Base-by-base conservation (phyloP, 2,329 filamentous ascomycete genomes). In the Fusarium sp. region DNA sequence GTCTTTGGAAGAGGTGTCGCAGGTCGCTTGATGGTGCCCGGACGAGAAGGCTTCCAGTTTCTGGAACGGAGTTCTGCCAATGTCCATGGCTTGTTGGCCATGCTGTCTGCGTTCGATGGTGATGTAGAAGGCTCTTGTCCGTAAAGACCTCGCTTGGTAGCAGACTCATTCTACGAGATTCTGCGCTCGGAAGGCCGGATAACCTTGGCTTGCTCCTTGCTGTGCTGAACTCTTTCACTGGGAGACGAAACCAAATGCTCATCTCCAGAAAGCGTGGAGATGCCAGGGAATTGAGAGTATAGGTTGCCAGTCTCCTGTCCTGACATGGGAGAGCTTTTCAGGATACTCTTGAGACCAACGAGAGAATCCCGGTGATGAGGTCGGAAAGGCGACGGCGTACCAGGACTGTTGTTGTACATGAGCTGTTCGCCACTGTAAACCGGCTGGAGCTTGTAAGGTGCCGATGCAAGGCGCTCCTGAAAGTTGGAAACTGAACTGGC, bases 291-390 rank as follows among this genome's bases (percentile, higher is more conserved):
- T 0, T 51, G 44, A 13, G 47, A 31, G 12, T 32, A 31, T 2
- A 49, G 15, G 12, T 48, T 32, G 1, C 45, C 40, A 5, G 22
- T 44, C 1, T 43, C 22, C 15, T 12, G 22, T 15, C 22, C 13
- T 24, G 13, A 29, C 35, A 48, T 43, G 7, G 34, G 29, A 25
- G 60, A 35, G 9, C 38, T 28, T 34, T 65, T 71, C 2, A 71
- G 52, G 25, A 71, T 71, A 7, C 67, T 42, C 42, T 51, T 70
- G 19, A 69, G 36, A n/a, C 66, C 61, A 8, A 68, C 10, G 1
- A 64, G 39, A 8, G 52, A 39, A 11, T 60, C 48, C 5, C 65
- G 57, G 39, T 71, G 67, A 39, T 55, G 65, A 12, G 64, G 69
- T 24, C 50, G 51, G 46, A 65, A 71, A 4, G 45, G 46, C 7